phyloP scores from a whole-genome alignment of 106 monocot species.

The Phalaenopsis aphrodite region DNA sequence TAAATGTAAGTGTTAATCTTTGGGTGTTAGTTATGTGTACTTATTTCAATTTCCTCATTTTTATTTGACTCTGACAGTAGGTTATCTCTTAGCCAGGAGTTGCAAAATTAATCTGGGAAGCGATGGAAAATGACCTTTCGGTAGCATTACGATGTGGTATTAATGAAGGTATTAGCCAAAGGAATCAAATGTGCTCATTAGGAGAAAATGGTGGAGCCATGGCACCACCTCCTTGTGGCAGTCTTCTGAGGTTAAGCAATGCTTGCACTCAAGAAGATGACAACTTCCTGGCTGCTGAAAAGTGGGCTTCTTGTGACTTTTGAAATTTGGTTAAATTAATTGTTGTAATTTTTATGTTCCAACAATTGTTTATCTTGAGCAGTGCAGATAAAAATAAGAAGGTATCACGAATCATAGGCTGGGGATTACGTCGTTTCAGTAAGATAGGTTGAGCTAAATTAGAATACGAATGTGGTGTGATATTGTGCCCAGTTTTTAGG shows the following conservation, averaged over 20 bases:
- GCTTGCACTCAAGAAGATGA: slow-evolving; percentile 22
- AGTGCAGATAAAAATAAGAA: slow-evolving; percentile 31
- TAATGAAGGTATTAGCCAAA: slow-evolving; percentile 6
- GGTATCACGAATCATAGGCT: slow-evolving; percentile 40
- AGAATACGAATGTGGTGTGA: not conserved
- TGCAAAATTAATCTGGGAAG: not conserved
- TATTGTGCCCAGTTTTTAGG: not conserved
- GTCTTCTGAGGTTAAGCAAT: slow-evolving; percentile 22
- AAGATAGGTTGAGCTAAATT: slow-evolving; percentile 49
- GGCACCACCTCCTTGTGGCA: slow-evolving; percentile 14
- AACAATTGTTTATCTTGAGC: not conserved
- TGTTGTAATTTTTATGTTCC: not conserved
- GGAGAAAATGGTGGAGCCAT: slow-evolving; percentile 9
- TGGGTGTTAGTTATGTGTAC: too few species aligned
- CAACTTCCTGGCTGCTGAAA: slow-evolving; percentile 16
- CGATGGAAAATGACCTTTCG: slow-evolving; percentile 6
- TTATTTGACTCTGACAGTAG: not conserved
- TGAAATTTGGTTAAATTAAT: not conserved
- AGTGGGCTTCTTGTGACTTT: slow-evolving; percentile 9
- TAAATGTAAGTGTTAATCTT: too few species aligned
- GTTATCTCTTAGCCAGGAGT: not conserved
- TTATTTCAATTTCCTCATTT: too few species aligned
- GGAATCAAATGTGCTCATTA: slow-evolving; percentile 12
- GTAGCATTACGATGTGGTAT: not conserved
- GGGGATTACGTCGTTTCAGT: slow-evolving; percentile 85